These are phyloP conservation scores for Suillus subalutaceus DNA, from an alignment of 768 basidiomycete species.

Conservation along the genomic window DNA sequence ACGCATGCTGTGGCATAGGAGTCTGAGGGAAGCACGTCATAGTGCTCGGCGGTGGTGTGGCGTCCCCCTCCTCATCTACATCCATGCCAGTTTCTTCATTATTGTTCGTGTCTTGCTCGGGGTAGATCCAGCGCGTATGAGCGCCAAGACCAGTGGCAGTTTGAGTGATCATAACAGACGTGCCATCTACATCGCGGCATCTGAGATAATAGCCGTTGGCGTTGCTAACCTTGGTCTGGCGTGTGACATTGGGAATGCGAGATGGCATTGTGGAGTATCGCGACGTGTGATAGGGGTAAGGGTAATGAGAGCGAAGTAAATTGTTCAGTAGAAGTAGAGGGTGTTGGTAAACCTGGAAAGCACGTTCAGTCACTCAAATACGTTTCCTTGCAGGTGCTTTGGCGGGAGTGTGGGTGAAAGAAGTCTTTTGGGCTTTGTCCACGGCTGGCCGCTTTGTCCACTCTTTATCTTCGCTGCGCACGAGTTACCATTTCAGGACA, in stretches of 20 bases:
- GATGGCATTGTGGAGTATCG: slow-evolving; percentile 5
- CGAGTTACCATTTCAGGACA: slow-evolving; percentile 24
- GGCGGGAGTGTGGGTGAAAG: slow-evolving; percentile 15
- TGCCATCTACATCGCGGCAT: slow-evolving; percentile 18
- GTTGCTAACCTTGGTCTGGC: neutral
- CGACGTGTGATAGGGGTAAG: neutral
- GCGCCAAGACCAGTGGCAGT: slow-evolving; percentile 18
- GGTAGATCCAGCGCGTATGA: slow-evolving; percentile 16
- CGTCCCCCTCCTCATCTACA: slow-evolving; percentile 15
- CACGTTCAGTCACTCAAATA: slow-evolving; percentile 28
- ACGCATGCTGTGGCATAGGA: slow-evolving; percentile 22
- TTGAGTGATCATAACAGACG: slow-evolving; percentile 12
- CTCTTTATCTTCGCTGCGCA: neutral
- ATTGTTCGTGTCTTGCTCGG: slow-evolving; percentile 11
- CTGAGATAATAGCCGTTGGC: slow-evolving; percentile 6
- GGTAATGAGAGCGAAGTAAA: neutral
- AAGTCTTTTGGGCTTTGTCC: slow-evolving; percentile 20
- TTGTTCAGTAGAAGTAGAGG: neutral
- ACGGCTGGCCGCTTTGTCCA: slow-evolving; percentile 26
- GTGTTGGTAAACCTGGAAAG: neutral
- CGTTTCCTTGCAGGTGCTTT: slow-evolving; percentile 19
- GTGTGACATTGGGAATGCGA: slow-evolving; percentile 15
- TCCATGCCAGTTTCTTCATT: slow-evolving; percentile 15
- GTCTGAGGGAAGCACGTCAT: slow-evolving; percentile 20
- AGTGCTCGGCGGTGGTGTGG: slow-evolving; percentile 16